A percentile compares a stretch with the other conserved stretches of the same genome.
phyloP scores from a whole-genome alignment of 257 asterid genomes.

The Rauvolfia tetraphylla region DNA sequence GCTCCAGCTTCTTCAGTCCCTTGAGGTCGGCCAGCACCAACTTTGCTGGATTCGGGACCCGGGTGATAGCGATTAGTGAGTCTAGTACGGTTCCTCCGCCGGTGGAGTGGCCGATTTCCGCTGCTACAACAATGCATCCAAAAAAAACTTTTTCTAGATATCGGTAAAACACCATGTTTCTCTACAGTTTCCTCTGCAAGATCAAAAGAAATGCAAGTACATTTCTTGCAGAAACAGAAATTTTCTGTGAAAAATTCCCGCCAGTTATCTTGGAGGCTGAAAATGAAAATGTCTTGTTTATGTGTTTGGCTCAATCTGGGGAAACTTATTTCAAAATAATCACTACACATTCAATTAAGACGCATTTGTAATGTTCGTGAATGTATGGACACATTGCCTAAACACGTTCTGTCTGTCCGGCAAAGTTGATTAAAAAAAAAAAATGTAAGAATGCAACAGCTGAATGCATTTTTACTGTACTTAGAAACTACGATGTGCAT shows the following conservation, averaged over 20 bases:
- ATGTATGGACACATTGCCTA: no score
- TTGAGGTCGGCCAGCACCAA: conserved; percentile 10
- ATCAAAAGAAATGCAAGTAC: background rate
- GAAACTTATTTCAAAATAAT: no score
- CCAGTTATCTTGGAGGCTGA: background rate
- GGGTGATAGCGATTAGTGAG: background rate
- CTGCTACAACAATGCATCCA: background rate
- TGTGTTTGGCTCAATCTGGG: no score
- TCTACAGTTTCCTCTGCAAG: background rate
- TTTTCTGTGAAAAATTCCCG: background rate
- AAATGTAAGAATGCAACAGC: no score
- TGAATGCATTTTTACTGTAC: no score
- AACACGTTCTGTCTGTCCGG: no score
- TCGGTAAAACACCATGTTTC: background rate
- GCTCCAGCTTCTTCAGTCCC: background rate
- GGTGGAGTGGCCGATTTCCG: conserved; percentile 14
- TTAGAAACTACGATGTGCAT: no score
- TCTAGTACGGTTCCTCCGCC: conserved; percentile 17
- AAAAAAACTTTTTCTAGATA: background rate
- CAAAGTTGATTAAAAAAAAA: no score
- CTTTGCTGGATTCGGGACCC: conserved; percentile 20
- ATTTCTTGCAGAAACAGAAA: background rate
- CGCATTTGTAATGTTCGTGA: no score
- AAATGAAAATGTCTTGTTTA: background rate
- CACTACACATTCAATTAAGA: no score